These are phyloP conservation scores for Amborella trichopoda DNA, from an alignment of 164 flowering plant species.

Conservation along the genomic window DNA sequence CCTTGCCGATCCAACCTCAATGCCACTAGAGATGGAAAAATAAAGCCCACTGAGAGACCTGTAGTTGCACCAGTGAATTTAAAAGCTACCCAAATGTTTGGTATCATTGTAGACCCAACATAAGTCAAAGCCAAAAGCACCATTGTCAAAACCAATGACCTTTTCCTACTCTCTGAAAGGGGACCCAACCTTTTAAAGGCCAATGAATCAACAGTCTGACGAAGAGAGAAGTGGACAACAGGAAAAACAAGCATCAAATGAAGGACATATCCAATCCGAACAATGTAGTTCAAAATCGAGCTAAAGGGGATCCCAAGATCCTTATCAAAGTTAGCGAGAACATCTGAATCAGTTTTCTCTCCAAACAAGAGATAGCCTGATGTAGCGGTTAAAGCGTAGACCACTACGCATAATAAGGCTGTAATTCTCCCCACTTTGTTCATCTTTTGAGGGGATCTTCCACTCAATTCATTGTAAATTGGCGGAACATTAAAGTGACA, in stretches of 20 bases:
- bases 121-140: conserved; percentile 53
- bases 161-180: conserved; percentile 69
- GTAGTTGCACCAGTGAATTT: conserved; percentile 97
- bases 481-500: conserved; percentile 96
- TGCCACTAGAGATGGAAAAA: conserved; percentile 78
- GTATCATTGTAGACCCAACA: conserved; percentile 79
- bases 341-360: conserved; percentile 67
- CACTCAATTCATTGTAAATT: conserved; percentile 89
- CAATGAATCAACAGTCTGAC: conserved; percentile 83
- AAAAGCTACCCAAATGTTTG: conserved; percentile 95
- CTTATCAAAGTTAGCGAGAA: conserved; percentile 78
- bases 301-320: conserved; percentile 80
- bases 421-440: conserved; percentile 77
- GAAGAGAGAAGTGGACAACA: conserved; percentile 81
- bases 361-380: conserved; percentile 88
- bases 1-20: conserved; percentile 43
- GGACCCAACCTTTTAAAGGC: conserved; percentile 52
- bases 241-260: conserved; percentile 93
- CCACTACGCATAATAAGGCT: conserved; percentile 47
- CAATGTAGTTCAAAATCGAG: conserved; percentile 57
- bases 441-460: conserved; percentile 79
- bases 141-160: conserved; percentile 47
- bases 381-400: conserved; percentile 66
- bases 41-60: conserved; percentile 84
- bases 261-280: conserved; percentile 75